Conservation (phyloP, 768 basidiomycete species). For the Tricholoma furcatifolium region DNA sequence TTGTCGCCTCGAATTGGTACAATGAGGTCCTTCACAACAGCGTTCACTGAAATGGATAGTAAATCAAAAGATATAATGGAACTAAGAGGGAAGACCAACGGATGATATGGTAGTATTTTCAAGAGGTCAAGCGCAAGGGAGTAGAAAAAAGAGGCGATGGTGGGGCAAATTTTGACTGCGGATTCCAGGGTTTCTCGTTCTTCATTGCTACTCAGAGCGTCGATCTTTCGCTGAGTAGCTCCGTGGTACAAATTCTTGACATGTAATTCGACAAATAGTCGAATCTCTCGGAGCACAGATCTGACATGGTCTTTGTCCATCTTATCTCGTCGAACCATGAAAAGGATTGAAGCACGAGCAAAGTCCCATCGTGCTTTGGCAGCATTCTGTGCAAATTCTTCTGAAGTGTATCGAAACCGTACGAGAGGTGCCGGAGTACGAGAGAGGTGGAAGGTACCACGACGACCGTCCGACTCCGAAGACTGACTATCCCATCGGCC, state of each 20-base stretch:
- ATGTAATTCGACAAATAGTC: background rate
- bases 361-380: background rate
- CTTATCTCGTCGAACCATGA: background rate
- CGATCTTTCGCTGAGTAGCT: too few relatives aligned
- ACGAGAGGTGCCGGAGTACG: background rate
- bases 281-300: background rate
- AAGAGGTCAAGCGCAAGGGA: too few relatives aligned
- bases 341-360: background rate
- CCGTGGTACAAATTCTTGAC: background rate
- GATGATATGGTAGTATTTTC: background rate
- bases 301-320: background rate
- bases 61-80: background rate
- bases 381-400: background rate
- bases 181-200: too few relatives aligned
- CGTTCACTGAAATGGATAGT: background rate
- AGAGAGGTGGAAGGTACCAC: background rate
- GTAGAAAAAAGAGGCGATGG: too few relatives aligned
- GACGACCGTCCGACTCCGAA: background rate
- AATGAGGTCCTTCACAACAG: background rate
- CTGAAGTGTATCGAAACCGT: background rate
- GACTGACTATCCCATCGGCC: too few relatives aligned
- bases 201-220: too few relatives aligned
- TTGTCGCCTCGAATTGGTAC: background rate
- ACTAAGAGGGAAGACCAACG: background rate
- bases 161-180: too few relatives aligned